A percentile compares a stretch with the other conserved stretches of the same genome.
Conservation (phyloP, 495 filamentous ascomycete species). For the Neurospora africana region DNA sequence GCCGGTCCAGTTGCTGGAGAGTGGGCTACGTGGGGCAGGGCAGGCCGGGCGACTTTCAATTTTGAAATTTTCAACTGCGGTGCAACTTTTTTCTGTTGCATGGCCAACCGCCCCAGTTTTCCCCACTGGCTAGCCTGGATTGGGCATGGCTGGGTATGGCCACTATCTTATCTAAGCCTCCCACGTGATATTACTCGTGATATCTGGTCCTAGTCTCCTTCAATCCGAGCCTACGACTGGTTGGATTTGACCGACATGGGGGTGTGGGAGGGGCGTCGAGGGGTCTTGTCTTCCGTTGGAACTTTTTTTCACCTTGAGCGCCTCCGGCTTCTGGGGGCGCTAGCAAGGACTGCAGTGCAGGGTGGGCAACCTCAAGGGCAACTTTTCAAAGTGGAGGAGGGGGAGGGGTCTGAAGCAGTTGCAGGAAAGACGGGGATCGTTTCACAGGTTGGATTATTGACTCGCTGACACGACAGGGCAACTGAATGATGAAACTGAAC, state of each 20-base stretch:
- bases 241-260: neutral
- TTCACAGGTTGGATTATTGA: neutral
- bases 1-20: neutral
- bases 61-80: conserved; percentile 24
- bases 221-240: neutral
- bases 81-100: conserved; percentile 18
- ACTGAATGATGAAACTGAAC: neutral
- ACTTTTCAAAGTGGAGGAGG: neutral
- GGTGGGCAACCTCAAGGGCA: neutral
- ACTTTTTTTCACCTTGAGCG: neutral
- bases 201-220: neutral
- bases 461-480: neutral
- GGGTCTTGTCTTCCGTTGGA: neutral
- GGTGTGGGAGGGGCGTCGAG: neutral
- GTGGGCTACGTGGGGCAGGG: conserved; percentile 24
- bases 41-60: conserved; percentile 14
- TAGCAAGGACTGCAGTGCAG: neutral
- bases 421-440: neutral
- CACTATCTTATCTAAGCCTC: neutral
- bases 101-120: conserved; percentile 1
- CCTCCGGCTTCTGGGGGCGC: neutral
- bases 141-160: neutral
- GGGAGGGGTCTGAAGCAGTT: neutral
- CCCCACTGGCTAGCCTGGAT: neutral
- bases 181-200: neutral